phyloP scores from a whole-genome alignment of 129 eudicot genomes.

The Centella asiatica region DNA sequence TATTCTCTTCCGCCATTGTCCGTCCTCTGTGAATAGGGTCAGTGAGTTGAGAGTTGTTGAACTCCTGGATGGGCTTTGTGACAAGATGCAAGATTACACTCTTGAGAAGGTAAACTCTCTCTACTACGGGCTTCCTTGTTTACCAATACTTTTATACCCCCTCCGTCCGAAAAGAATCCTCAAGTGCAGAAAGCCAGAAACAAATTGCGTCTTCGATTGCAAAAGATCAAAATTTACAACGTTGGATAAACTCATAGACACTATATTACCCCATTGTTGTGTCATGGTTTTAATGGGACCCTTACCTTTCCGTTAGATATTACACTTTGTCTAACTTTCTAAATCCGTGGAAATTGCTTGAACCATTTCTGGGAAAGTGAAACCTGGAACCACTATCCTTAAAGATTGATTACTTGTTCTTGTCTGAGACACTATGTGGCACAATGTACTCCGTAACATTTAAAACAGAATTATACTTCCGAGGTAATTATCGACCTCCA shows the following conservation, averaged over 20 bases:
- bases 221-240: too few species aligned
- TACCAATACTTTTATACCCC: background rate
- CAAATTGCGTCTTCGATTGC: too few species aligned
- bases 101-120: slow-evolving; percentile 62
- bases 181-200: too few species aligned
- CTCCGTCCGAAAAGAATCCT: background rate
- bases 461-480: too few species aligned
- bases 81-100: slow-evolving; percentile 94
- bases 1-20: background rate
- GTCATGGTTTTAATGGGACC: too few species aligned
- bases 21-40: slow-evolving; percentile 38
- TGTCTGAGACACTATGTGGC: too few species aligned
- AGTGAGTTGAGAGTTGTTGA: slow-evolving; percentile 97
- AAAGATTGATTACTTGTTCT: background rate
- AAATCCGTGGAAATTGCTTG: background rate
- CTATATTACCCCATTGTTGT: too few species aligned
- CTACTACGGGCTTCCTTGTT: background rate
- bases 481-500: background rate
- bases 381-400: background rate
- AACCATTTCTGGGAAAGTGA: background rate
- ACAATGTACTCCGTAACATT: background rate
- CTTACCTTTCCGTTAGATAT: too few species aligned
- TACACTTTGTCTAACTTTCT: too few species aligned
- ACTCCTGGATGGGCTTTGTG: slow-evolving; percentile 96
- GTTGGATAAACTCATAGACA: too few species aligned